phyloP scores from a whole-genome alignment of 1,284 basidiomycete genomes.

The Cutaneotrichosporon cavernicola region DNA sequence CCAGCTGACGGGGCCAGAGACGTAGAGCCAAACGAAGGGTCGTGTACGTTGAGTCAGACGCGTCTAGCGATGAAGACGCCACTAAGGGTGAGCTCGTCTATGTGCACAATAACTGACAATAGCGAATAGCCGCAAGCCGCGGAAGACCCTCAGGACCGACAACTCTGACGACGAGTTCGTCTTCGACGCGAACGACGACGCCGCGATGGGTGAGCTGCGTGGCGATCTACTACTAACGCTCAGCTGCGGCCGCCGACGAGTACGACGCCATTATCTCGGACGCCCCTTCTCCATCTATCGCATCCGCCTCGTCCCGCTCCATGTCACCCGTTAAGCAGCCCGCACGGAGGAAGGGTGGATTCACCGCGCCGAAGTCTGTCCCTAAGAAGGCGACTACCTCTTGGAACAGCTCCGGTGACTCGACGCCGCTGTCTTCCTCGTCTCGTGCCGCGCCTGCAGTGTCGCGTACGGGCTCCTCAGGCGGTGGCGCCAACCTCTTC shows the following conservation, averaged over 20 bases:
- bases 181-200: constrained; percentile 46
- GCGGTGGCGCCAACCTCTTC: constrained; percentile 54
- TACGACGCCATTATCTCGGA: constrained; percentile 36
- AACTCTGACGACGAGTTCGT: constrained; percentile 45
- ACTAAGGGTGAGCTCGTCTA: constrained; percentile 5
- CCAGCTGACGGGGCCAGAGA: constrained; percentile 20
- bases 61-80: constrained; percentile 11
- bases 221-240: neutral
- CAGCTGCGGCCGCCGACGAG: constrained; percentile 44
- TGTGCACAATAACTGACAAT: neutral
- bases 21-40: constrained; percentile 49
- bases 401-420: constrained; percentile 15
- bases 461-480: constrained; percentile 17
- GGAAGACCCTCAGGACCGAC: constrained; percentile 44
- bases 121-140: constrained; percentile 17
- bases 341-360: constrained; percentile 25
- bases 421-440: neutral
- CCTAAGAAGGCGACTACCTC: constrained; percentile 29
- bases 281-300: constrained; percentile 33
- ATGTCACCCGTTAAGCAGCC: constrained; percentile 27
- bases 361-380: constrained; percentile 28
- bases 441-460: constrained; percentile 13
- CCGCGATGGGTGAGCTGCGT: constrained; percentile 38
- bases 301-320: constrained; percentile 35
- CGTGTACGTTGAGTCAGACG: constrained; percentile 50